These are phyloP conservation scores for Mycena capillaripes DNA, from an alignment of 768 basidiomycete genomes.

Conservation along the genomic window DNA sequence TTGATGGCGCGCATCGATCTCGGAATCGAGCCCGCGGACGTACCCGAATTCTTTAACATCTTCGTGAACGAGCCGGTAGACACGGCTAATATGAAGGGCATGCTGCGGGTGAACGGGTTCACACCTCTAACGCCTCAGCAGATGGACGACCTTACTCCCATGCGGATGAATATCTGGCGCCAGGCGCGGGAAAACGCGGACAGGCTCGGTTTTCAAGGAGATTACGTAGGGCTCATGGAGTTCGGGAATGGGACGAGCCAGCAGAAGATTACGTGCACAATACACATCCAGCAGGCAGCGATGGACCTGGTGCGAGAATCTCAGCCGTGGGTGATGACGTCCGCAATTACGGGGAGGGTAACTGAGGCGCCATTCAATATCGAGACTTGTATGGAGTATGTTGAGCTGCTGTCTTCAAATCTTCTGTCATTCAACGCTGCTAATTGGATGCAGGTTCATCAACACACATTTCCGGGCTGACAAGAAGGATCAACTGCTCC, in stretches of 20 bases:
- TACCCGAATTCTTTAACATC: neutral
- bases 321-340: constrained; percentile 14
- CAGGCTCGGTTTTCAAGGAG: neutral
- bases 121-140: neutral
- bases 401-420: neutral
- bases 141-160: constrained; percentile 11
- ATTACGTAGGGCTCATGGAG: constrained; percentile 13
- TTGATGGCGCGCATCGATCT: constrained; percentile 29
- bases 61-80: neutral
- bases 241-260: constrained; percentile 13
- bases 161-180: constrained; percentile 19
- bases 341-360: constrained; percentile 8
- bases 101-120: constrained; percentile 23
- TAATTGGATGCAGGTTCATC: constrained; percentile 1
- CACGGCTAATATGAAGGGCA: neutral
- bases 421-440: neutral
- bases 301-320: neutral
- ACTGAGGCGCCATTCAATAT: constrained; percentile 4
- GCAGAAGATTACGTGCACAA: constrained; percentile 6
- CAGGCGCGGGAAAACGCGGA: constrained; percentile 1
- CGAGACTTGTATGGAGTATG: constrained; percentile 26
- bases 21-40: constrained; percentile 24
- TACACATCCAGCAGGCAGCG: neutral
- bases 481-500: constrained; percentile 23
- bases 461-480: constrained; percentile 29